Evolutionary conservation across 2,329 filamentous ascomycete genomes (phyloP), one percentile per base, ranked within the genome.

Genomic region (Daldinia sp.): DNA sequence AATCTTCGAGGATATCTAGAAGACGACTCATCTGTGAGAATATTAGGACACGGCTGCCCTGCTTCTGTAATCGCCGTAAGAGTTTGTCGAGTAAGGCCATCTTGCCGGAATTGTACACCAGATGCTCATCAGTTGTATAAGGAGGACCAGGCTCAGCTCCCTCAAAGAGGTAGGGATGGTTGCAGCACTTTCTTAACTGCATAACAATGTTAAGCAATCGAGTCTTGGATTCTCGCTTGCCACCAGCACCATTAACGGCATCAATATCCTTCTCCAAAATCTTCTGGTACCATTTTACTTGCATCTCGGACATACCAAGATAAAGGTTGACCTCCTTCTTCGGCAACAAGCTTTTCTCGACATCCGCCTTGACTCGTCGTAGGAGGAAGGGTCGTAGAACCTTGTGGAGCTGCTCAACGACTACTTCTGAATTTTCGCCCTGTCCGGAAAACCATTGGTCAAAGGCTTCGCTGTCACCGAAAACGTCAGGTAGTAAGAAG

Each of bases 21-120:
- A 97, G 85, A 85, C 95, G 92, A 73, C 94, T 97, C 95, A 99
- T 99, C 75, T 99, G 95, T 0, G 95, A 99, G 81, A 99, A 99
- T 71, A 99, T 98, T 58, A 99, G 86, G n/a, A 99, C 93, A 68
- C 95, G 87, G 74, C 94, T 98, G 39, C 93, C 95, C 75, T 97
- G 90, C 47, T 85, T 87, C 77, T 94, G 85, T 81, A 99, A 87
- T 47, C 94, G 88, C 72, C 85, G 89, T 49, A 99, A 83, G 9
- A 99, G 86, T 79, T 93, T 96, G 81, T 99, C 95, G 15, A 99
- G 85, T 75, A 99, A 93, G 29, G 93, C 87, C 95, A 99, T 99
- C 81, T 99, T 99, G 19, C 94, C 95, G 1, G 95, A 89, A 71
- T 98, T 99, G 80, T 88, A 91, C 39, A 99, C 82, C 53, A 99